These are phyloP conservation scores for Cyberlindnera euphorbiae DNA, from an alignment of 805 yeast species.

Conservation along the genomic window DNA sequence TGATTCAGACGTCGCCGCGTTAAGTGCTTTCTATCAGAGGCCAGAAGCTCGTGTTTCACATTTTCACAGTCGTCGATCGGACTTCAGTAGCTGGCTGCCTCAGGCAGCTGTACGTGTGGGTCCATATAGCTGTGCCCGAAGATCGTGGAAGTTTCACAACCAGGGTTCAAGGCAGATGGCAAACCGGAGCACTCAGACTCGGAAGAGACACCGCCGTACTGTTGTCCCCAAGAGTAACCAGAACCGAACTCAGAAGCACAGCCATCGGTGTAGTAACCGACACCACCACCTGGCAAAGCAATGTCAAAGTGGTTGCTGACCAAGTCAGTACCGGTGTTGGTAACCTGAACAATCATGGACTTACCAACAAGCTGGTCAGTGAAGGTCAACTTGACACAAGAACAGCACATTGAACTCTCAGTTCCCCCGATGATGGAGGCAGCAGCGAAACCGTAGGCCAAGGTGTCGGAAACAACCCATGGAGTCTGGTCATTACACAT, in stretches of 20 bases:
- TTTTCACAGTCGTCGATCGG: too few relatives aligned
- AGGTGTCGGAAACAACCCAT: slow-evolving; percentile 9
- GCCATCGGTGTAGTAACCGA: slow-evolving; percentile 10
- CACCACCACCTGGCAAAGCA: slow-evolving; percentile 16
- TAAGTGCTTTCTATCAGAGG: too few relatives aligned
- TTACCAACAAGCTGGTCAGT: slow-evolving; percentile 11
- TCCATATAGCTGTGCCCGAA: too few relatives aligned
- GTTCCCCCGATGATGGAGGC: slow-evolving; percentile 11
- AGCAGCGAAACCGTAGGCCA: slow-evolving; percentile 16
- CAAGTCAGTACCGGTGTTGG: slow-evolving; percentile 14
- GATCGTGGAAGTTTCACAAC: too few relatives aligned
- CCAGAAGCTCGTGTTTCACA: too few relatives aligned
- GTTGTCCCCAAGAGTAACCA: slow-evolving; percentile 11
- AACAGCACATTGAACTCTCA: slow-evolving; percentile 13
- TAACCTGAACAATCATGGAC: slow-evolving; percentile 11
- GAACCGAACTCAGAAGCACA: slow-evolving; percentile 12
- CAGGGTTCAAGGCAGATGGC: too few relatives aligned
- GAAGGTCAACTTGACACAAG: slow-evolving; percentile 14
- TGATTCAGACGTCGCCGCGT: too few relatives aligned
- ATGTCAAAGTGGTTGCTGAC: slow-evolving; percentile 13
- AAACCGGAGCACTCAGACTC: slow-evolving; percentile 6
- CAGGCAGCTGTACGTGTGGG: not conserved
- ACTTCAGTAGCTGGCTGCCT: too few relatives aligned
- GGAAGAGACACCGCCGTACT: slow-evolving; percentile 14
- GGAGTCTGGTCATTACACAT: slow-evolving; percentile 15